Evolutionary conservation across 371 early-diverging fungal species (phyloP).

Genomic region (Rhizopus microsporus): DNA sequence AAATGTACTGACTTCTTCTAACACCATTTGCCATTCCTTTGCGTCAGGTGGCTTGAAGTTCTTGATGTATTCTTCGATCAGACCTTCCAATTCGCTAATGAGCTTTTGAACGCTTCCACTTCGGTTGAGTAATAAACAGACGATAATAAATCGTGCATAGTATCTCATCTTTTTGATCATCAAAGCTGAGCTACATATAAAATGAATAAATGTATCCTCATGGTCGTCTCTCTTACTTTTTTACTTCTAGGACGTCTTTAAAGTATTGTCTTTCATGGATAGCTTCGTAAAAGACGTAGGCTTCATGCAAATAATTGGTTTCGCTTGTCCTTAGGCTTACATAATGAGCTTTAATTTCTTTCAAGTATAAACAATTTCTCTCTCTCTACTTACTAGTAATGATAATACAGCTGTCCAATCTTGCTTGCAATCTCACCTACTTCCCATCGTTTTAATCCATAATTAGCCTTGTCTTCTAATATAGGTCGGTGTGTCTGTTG

Average conservation of each 20-base stretch:
- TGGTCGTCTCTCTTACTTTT: conserved; percentile 56
- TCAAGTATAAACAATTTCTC: neutral
- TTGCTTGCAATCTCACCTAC: conserved; percentile 98
- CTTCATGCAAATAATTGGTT: conserved; percentile 92
- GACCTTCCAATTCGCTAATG: conserved; percentile 74
- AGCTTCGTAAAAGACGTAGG: conserved; percentile 94
- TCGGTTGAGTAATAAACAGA: conserved; percentile 87
- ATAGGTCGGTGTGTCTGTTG: conserved; percentile 87
- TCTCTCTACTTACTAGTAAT: conserved; percentile 68
- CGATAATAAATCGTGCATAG: conserved; percentile 95
- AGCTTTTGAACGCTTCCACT: conserved; percentile 76
- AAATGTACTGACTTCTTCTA: conserved; percentile 88
- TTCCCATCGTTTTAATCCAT: conserved; percentile 95
- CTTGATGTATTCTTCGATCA: conserved; percentile 87
- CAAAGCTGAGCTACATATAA: conserved; percentile 69
- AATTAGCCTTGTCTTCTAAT: conserved; percentile 83
- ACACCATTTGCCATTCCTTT: conserved; percentile 90
- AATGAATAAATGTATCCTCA: neutral
- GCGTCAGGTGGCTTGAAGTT: conserved; percentile 88
- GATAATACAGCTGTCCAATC: conserved; percentile 93
- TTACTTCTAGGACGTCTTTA: conserved; percentile 86
- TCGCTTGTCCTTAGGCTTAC: conserved; percentile 88
- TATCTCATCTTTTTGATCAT: conserved; percentile 96
- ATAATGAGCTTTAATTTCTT: neutral
- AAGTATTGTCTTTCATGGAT: conserved; percentile 94